Evolutionary conservation across 305 asterid species (phyloP).

Genomic region (Fraxinus baroniana): DNA sequence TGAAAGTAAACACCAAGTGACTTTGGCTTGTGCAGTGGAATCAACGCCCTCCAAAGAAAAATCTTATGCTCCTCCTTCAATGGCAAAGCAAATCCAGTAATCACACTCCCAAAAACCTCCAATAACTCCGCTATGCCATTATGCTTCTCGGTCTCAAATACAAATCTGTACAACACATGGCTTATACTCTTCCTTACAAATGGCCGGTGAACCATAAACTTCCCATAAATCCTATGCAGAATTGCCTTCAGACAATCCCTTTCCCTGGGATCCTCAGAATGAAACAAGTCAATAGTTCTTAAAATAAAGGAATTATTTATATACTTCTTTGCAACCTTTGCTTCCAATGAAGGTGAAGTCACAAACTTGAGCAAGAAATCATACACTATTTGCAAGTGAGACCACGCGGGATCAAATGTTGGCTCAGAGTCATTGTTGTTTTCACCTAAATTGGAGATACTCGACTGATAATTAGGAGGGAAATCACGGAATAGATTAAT

Average conservation of each 20-base stretch:
- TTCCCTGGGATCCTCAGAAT: slow-evolving; percentile 86
- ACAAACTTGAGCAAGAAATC: slow-evolving; percentile 72
- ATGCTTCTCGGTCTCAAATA: slow-evolving; percentile 66
- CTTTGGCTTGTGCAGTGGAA: slow-evolving; percentile 83
- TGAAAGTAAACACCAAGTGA: slow-evolving; percentile 68
- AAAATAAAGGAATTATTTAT: slow-evolving; percentile 59
- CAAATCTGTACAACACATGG: slow-evolving; percentile 65
- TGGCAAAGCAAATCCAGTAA: slow-evolving; percentile 81
- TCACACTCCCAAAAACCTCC: slow-evolving; percentile 85
- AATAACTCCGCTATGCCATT: slow-evolving; percentile 76
- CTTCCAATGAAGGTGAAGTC: slow-evolving; percentile 59
- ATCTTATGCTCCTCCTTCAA: slow-evolving; percentile 85
- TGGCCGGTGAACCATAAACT: slow-evolving; percentile 74
- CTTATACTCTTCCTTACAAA: slow-evolving; percentile 66
- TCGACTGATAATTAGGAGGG: slow-evolving; percentile 51
- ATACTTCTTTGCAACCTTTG: slow-evolving; percentile 73
- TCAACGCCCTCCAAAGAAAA: slow-evolving; percentile 62
- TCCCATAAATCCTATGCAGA: slow-evolving; percentile 80
- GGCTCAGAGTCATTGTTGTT: slow-evolving; percentile 68
- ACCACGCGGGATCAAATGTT: slow-evolving; percentile 78
- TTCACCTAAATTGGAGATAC: slow-evolving; percentile 33
- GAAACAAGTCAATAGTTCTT: slow-evolving; percentile 65
- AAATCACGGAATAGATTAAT: slow-evolving; percentile 68
- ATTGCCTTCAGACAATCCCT: slow-evolving; percentile 74
- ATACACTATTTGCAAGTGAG: slow-evolving; percentile 71